These are phyloP conservation scores for Herpotrichia juniperi DNA, from an alignment of 2,329 filamentous ascomycete species.

Conservation along the genomic window DNA sequence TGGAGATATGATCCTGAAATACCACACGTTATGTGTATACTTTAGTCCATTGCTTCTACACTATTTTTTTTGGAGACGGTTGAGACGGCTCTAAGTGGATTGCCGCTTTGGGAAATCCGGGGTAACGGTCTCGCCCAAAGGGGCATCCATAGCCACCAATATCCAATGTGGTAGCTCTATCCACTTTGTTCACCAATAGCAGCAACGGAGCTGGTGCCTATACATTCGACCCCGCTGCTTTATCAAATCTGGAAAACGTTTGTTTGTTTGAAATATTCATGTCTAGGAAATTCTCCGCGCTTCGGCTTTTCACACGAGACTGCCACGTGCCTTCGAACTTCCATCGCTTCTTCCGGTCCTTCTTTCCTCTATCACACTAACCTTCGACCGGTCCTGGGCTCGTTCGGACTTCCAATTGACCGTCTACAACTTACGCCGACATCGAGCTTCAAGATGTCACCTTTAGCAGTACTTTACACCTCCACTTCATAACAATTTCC, in stretches of 20 bases:
- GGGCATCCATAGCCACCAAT: neutral
- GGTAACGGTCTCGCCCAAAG: constrained; percentile 2
- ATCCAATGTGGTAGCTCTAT: constrained; percentile 4
- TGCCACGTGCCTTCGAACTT: neutral
- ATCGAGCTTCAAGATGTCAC: constrained; percentile 22
- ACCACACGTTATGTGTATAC: neutral
- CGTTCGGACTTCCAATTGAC: neutral
- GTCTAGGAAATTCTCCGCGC: neutral
- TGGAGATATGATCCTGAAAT: neutral
- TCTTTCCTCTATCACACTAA: neutral
- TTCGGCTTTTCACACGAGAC: neutral
- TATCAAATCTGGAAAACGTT: neutral
- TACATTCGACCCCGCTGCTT: neutral
- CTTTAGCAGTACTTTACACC: constrained; percentile 15
- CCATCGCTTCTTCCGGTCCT: neutral
- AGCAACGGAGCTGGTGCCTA: neutral
- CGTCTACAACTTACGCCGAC: constrained; percentile 1
- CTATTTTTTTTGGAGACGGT: neutral
- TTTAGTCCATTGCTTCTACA: neutral
- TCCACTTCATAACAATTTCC: neutral
- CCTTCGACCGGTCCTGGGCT: neutral
- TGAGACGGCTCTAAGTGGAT: neutral
- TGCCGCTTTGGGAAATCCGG: constrained; percentile 15
- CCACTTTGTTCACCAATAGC: constrained; percentile 1
- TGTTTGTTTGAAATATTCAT: neutral